Evolutionary conservation across 306 rosid species (phyloP).

Genomic region (Medicago lupulina): DNA sequence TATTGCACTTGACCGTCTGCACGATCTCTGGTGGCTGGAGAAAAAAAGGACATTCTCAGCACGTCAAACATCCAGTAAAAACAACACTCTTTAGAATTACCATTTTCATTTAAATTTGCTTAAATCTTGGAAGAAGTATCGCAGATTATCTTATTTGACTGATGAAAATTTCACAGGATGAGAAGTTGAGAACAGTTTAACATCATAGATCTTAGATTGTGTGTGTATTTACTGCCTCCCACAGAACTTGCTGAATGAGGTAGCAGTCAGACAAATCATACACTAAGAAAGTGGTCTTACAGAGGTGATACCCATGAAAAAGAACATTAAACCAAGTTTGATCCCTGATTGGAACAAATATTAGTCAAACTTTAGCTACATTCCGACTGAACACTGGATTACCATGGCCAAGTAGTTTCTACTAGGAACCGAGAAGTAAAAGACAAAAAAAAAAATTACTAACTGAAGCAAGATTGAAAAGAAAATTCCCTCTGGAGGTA

Average conservation of each 20-base stretch:
- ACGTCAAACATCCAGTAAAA: conserved; percentile 31
- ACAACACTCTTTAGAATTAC: conserved; percentile 24
- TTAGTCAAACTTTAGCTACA: background rate
- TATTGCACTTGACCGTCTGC: conserved; percentile 57
- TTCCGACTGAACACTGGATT: background rate
- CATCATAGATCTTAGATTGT: conserved; percentile 1
- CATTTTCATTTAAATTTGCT: conserved; percentile 11
- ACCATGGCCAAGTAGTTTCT: background rate
- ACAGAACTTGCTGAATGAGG: conserved; percentile 11
- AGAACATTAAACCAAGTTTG: background rate
- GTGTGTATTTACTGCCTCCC: background rate
- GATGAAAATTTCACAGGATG: background rate
- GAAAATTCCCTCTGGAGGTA: conserved; percentile 41
- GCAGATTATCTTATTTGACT: background rate
- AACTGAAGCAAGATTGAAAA: conserved; percentile 2
- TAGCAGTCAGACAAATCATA: conserved; percentile 18
- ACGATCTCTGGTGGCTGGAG: conserved; percentile 76
- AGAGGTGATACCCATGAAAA: conserved; percentile 16
- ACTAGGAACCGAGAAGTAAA: background rate
- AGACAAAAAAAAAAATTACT: background rate
- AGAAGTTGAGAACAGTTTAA: conserved; percentile 10
- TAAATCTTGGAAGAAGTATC: background rate
- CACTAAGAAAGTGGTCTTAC: conserved; percentile 15
- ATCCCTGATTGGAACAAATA: background rate
- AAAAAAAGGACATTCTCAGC: conserved; percentile 32